phyloP scores from a whole-genome alignment of 768 basidiomycete genomes.

The Mrakia hoshinonis region DNA sequence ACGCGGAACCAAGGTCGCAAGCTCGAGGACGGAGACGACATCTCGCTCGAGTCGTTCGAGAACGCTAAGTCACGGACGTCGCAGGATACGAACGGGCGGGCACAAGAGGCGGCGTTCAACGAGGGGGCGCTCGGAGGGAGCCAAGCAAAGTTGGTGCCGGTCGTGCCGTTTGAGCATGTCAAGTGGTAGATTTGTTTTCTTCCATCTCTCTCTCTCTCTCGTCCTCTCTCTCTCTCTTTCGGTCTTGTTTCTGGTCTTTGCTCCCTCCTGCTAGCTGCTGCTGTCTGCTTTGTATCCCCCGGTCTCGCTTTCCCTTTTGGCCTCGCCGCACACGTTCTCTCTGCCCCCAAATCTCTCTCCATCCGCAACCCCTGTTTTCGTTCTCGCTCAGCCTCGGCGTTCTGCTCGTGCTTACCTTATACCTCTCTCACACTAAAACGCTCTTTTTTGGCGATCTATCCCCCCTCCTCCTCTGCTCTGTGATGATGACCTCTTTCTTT shows the following conservation, averaged over 20 bases:
- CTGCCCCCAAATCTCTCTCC: too few species aligned
- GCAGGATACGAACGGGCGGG: background rate
- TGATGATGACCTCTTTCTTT: too few species aligned
- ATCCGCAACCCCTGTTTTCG: too few species aligned
- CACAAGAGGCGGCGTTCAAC: background rate
- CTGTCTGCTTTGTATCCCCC: background rate
- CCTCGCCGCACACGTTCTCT: too few species aligned
- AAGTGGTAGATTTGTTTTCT: background rate
- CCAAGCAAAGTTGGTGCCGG: background rate
- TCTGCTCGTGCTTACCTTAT: too few species aligned
- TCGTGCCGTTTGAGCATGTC: slow-evolving; percentile 1
- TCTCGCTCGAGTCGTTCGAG: slow-evolving; percentile 1
- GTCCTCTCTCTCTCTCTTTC: background rate
- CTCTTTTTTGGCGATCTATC: too few species aligned
- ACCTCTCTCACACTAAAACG: too few species aligned
- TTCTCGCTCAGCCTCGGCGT: too few species aligned
- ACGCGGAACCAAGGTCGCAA: background rate
- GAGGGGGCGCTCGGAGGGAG: background rate
- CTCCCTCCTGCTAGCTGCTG: background rate
- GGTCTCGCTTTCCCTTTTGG: background rate
- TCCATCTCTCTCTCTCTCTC: background rate
- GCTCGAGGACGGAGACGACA: slow-evolving; percentile 11
- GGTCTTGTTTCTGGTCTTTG: background rate
- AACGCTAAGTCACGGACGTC: background rate
- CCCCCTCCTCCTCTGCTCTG: too few species aligned